Conservation (phyloP, 2,329 filamentous ascomycete species). For the Trichophyton simii region DNA sequence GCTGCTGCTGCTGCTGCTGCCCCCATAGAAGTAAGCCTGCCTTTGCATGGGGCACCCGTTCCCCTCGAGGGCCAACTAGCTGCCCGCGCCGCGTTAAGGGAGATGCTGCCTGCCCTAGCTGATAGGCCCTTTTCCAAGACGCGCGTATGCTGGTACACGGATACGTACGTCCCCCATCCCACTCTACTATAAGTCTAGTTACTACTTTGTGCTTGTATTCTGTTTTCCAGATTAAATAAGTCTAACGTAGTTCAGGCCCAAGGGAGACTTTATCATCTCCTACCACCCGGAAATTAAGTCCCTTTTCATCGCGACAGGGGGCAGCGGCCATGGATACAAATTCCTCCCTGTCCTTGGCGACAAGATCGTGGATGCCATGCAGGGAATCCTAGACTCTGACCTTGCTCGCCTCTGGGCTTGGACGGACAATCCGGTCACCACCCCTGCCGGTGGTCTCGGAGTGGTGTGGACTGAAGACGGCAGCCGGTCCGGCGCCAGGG, state of each 20-base stretch:
- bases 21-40: slow-evolving; percentile 25
- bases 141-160: slow-evolving; percentile 63
- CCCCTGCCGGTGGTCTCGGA: slow-evolving; percentile 9
- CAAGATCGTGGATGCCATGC: slow-evolving; percentile 37
- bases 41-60: slow-evolving; percentile 26
- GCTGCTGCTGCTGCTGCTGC: no score
- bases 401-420: slow-evolving; percentile 34
- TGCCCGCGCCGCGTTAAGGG: slow-evolving; percentile 48
- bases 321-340: slow-evolving; percentile 43
- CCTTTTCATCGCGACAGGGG: slow-evolving; percentile 41
- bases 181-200: no score
- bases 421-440: slow-evolving; percentile 16
- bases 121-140: slow-evolving; percentile 50
- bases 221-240: background rate
- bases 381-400: slow-evolving; percentile 32
- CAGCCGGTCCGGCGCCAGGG: slow-evolving; percentile 26
- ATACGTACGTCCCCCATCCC: slow-evolving; percentile 39
- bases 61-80: slow-evolving; percentile 47
- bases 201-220: no score
- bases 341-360: slow-evolving; percentile 44
- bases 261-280: slow-evolving; percentile 58
- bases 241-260: slow-evolving; percentile 29
- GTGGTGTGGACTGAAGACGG: slow-evolving; percentile 27
- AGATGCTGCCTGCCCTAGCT: slow-evolving; percentile 49
- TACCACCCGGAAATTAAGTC: slow-evolving; percentile 49